A percentile compares a stretch with the other conserved stretches of the same genome.
Evolutionary conservation across 2,329 filamentous ascomycete genomes (phyloP).

Genomic region (Cercospora brassicicola): DNA sequence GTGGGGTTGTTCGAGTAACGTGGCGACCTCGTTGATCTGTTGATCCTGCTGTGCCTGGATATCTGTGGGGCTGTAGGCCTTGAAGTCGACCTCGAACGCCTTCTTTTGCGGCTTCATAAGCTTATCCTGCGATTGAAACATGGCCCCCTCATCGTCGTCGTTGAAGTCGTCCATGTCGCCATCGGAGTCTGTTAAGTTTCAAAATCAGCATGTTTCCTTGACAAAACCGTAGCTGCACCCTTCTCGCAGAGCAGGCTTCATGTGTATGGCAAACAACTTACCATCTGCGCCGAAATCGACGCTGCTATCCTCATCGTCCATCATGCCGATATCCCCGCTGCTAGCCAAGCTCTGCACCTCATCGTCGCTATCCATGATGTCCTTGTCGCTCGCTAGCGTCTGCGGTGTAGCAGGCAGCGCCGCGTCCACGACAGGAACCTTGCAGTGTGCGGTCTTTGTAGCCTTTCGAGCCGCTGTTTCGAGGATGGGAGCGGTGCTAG

Average conservation of each 20-base stretch:
- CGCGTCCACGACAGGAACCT: conserved; percentile 40
- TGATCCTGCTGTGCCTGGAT: conserved; percentile 83
- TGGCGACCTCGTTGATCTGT: conserved; percentile 85
- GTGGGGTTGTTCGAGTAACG: conserved; percentile 82
- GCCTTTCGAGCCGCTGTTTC: conserved; percentile 33
- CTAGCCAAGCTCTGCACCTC: conserved; percentile 85
- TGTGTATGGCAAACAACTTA: conserved; percentile 27
- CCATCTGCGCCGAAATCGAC: conserved; percentile 49
- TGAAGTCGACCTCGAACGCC: conserved; percentile 81
- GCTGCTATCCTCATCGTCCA: conserved; percentile 66
- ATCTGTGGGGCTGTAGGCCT: conserved; percentile 74
- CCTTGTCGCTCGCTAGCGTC: conserved; percentile 42
- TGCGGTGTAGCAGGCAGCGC: conserved; percentile 53
- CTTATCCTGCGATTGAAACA: conserved; percentile 63
- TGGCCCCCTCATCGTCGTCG: conserved; percentile 54
- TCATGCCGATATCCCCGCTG: conserved; percentile 62
- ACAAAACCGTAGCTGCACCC: not conserved
- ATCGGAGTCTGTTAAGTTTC: conserved; percentile 47
- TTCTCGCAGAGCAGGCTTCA: not conserved
- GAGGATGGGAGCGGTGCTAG: conserved; percentile 24
- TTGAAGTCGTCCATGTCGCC: conserved; percentile 57
- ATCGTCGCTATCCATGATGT: conserved; percentile 86
- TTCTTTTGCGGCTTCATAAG: conserved; percentile 72
- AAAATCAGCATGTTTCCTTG: conserved; percentile 15
- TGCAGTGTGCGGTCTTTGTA: conserved; percentile 39